These are phyloP conservation scores for Drechslera avenae DNA, from an alignment of 2,329 filamentous ascomycete genomes.

Conservation along the genomic window DNA sequence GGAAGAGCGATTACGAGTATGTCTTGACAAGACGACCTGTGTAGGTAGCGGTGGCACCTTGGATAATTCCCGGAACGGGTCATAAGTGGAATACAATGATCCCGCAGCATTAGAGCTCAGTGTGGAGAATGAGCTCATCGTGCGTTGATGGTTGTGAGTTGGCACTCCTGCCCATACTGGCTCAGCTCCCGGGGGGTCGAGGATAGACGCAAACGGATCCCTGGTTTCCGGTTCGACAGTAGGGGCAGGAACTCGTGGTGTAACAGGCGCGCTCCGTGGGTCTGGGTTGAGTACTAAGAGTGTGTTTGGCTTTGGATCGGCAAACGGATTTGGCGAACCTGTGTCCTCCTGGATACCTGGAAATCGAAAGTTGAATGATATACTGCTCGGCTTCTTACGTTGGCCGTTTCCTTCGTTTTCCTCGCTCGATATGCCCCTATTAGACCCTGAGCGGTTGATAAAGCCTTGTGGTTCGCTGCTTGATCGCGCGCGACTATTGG, in stretches of 20 bases:
- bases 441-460: slow-evolving; percentile 30
- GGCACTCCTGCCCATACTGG: slow-evolving; percentile 33
- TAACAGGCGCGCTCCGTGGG: slow-evolving; percentile 23
- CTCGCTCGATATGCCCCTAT: slow-evolving; percentile 39
- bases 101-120: slow-evolving; percentile 38
- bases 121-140: slow-evolving; percentile 37
- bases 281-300: slow-evolving; percentile 38
- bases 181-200: slow-evolving; percentile 33
- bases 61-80: slow-evolving; percentile 36
- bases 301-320: slow-evolving; percentile 30
- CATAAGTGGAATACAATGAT: slow-evolving; percentile 31
- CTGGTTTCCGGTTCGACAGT: slow-evolving; percentile 25
- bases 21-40: slow-evolving; percentile 31
- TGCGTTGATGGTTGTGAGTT: slow-evolving; percentile 31
- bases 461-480: slow-evolving; percentile 37
- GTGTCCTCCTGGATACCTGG: slow-evolving; percentile 36
- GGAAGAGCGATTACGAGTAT: slow-evolving; percentile 25
- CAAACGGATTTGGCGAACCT: slow-evolving; percentile 36
- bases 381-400: slow-evolving; percentile 39
- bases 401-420: slow-evolving; percentile 40
- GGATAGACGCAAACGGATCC: slow-evolving; percentile 40
- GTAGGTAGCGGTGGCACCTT: slow-evolving; percentile 30
- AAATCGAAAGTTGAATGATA: slow-evolving; percentile 35
- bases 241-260: slow-evolving; percentile 34
- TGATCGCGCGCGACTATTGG: slow-evolving; percentile 32